Conservation (phyloP, 2,329 filamentous ascomycete genomes). For the Capronia epimyces region DNA sequence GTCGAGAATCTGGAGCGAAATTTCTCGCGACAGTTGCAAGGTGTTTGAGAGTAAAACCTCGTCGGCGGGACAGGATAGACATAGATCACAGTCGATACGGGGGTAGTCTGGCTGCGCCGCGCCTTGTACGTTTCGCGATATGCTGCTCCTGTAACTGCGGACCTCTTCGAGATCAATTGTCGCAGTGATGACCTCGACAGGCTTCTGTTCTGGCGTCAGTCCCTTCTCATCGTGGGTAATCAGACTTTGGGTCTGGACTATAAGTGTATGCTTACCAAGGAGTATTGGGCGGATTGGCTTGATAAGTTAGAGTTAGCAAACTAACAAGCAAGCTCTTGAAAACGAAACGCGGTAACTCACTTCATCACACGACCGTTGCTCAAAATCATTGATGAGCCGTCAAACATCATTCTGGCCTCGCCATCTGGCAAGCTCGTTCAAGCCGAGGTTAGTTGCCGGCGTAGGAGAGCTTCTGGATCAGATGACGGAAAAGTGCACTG, state of each 20-base stretch:
- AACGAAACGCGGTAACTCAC: too few species aligned
- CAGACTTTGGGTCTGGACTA: too few species aligned
- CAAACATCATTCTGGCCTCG: conserved; percentile 23
- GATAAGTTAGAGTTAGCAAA: too few species aligned
- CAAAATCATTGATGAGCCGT: conserved; percentile 27
- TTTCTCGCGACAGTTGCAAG: conserved; percentile 41
- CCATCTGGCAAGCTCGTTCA: conserved; percentile 38
- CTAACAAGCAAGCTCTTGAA: too few species aligned
- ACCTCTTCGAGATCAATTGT: conserved; percentile 69
- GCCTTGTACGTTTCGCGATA: conserved; percentile 34
- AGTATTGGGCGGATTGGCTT: too few species aligned
- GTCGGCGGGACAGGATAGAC: conserved; percentile 34
- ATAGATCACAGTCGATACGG: conserved; percentile 37
- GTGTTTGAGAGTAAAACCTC: conserved; percentile 31
- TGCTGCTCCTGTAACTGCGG: conserved; percentile 47
- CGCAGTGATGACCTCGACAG: conserved; percentile 62
- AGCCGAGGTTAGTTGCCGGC: conserved; percentile 5
- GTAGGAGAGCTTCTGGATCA: not conserved
- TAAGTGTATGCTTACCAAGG: too few species aligned
- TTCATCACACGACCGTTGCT: conserved; percentile 29
- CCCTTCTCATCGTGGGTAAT: too few species aligned
- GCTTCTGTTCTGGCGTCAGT: too few species aligned
- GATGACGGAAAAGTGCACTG: too few species aligned
- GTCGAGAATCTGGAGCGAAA: conserved; percentile 50
- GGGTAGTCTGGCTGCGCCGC: conserved; percentile 43